Base-by-base conservation (phyloP, 805 yeast genomes). In the Lachancea meyersii region DNA sequence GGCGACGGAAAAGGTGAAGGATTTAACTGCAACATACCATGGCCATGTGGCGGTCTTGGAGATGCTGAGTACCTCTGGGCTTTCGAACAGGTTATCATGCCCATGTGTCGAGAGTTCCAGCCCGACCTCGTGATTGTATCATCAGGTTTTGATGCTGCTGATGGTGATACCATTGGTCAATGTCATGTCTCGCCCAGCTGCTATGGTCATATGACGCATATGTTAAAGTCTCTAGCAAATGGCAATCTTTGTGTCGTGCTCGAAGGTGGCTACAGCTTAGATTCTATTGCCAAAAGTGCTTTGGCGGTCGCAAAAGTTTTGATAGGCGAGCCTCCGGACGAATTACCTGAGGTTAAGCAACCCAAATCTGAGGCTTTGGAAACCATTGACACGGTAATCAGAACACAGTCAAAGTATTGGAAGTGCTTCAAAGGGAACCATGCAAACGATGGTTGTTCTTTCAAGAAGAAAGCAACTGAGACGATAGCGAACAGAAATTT, bases 121-220 rank as follows among this genome's bases (percentile, higher is more conserved):
- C 97, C 99, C 0, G 98, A 93, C 65, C 71, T 93, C 49, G 91
- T 89, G 4, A 86, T 93, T 27, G 80, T 93, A 24, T 86, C 96
- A 16, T 81, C 97, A 0, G 99, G 99, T 0, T 93, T 93, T 55
- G 99, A 93, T 67, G 98, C 98, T 17, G 99, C 99, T 1, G 96
- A 86, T 55, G 97, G 97, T 46, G 99, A 93, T 64, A 82, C 87
- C 45, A 86, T 93, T 49, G 99, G 98, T 9, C 95, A 91, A 36
- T 93, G 97, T 62, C 94, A 86, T 60, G 95, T 93, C 1, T 75
- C 96, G 0, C 98, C 98, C 1, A 83, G 88, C 30, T 96, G 96
- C 11, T 93, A 93, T 61, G 97, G 96, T 7, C 89, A 88, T 49
- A 88, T 93, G 96, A 86, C 97, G 3, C 95, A 88, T 58, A 73